Base-by-base conservation (phyloP, 2,329 filamentous ascomycete species). In the Neopestalotiopsis clavispora region DNA sequence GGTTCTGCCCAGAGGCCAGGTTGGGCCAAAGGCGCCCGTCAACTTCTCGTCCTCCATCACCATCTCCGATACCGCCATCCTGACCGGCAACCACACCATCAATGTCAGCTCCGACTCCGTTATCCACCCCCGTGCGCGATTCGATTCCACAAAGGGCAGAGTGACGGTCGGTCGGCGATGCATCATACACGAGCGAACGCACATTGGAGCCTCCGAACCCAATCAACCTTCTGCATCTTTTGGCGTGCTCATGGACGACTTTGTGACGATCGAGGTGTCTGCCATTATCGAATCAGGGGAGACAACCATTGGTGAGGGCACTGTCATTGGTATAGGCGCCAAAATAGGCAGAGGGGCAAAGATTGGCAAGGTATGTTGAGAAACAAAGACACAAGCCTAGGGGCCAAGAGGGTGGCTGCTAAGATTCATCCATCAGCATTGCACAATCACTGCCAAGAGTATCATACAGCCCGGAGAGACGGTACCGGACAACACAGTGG, bases 101-200 rank as follows among this genome's bases (percentile, higher is more conserved):
- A 91, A 89, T 59, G 90, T 98, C 71, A 91, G 91, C 68, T 86
- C 92, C 30, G 91, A 94, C 76, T 91, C 90, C 3, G 88, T 98
- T 6, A 82, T 99, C n/a, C 95, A 98, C 76, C 95, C 96, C 1
- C 93, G 95, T 63, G 89, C 91, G 17, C 90, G 91, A 71, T 87
- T 98, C 68, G 92, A 94, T 75, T 92, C 95, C 9, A 90, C 90
- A 68, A 86, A 91, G 65, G 94, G 94, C 4, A 91, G 94, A 58
- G 90, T 98, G 73, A 90, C 90, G 34, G 88, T 97, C 69, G 94
- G 95, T 32, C 90, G 93, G 69, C 90, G 92, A 66, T 96, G 93
- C 75, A 92, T 97, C 60, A 86, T 98, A 58, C 90, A 92, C 73
- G 96, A 98, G 81, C 83, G 89, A 68, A 80, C 86, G 9, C 82